These are phyloP conservation scores for Chlamydomonas urium DNA, from an alignment of 139 green algal genomes.

Conservation along the genomic window DNA sequence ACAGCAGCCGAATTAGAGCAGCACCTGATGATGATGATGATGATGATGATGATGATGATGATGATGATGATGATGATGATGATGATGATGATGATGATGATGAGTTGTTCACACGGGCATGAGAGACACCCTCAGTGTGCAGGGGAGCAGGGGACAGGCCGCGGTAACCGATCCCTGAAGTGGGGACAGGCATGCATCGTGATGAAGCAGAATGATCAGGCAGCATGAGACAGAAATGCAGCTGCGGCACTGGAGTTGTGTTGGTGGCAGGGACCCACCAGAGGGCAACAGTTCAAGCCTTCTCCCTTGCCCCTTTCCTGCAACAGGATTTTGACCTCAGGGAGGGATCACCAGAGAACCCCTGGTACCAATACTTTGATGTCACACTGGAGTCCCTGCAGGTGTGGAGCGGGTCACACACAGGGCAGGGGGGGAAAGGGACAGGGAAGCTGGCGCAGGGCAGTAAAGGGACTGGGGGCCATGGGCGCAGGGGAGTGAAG, in stretches of 20 bases:
- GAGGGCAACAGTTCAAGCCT: background rate
- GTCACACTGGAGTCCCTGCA: slow-evolving; percentile 5
- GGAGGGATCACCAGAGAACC: slow-evolving; percentile 22
- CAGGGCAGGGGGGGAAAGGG: too few relatives aligned
- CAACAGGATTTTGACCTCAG: slow-evolving; percentile 44
- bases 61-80: background rate
- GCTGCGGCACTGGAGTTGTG: too few relatives aligned
- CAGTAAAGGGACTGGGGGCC: too few relatives aligned
- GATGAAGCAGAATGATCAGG: background rate
- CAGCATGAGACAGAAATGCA: too few relatives aligned
- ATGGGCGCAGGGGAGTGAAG: too few relatives aligned
- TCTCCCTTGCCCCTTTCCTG: background rate
- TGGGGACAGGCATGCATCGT: background rate
- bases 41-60: background rate
- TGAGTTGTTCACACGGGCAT: background rate
- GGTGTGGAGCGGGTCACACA: slow-evolving; percentile 1
- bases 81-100: background rate
- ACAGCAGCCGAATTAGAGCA: background rate
- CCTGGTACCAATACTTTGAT: slow-evolving; percentile 41
- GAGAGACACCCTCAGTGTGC: too few relatives aligned
- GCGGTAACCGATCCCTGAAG: background rate
- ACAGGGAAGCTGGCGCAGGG: too few relatives aligned
- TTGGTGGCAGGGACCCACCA: too few relatives aligned
- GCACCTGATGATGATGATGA: background rate
- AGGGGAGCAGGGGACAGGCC: too few relatives aligned